Base-by-base conservation (phyloP, 140 eudicot genomes). In the Cichorium intybus region DNA sequence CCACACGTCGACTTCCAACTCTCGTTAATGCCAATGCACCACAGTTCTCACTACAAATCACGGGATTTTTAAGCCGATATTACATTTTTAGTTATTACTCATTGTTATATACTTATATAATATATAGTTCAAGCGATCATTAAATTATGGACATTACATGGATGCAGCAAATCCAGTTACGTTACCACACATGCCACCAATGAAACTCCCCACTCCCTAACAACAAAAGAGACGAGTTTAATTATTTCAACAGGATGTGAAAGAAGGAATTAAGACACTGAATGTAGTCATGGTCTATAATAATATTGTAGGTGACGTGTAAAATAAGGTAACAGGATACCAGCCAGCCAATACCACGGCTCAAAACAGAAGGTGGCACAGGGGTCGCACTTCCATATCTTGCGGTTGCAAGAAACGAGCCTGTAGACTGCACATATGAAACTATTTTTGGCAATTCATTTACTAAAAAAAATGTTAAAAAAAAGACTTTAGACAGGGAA, bases 291-390 rank as follows among this genome's bases (percentile, higher is more conserved):
- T 21, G 8, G 16, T 27, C n/a, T 6, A 26, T 6, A 56, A 1
- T 15, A 3, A 33, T 33, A 24, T 8, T 14, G 9, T 33, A 33
- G 6, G 35, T 31, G 35, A 7, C 7, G 35, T 3, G 39, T 10
- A 11, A 31, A 24, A 21, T 20, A 26, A 23, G 15, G 48, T 66
- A 35, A 1, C 17, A 70, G 10, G 57, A 22, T 78, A 88, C 96
- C 95, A 82, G 83, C 94, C 96, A 88, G 21, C 82, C 87, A 14
- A 77, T 73, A 34, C 96, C 90, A 12, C 90, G 90, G 33, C 95
- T 73, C 27, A 85, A 55, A 39, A 88, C 80, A n/a, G 87, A 85
- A 63, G 96, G 84, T 56, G 96, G 95, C 52, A 85, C 87, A 6
- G 87, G 94, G 11, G 96, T 82, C 14, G 96, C 96, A 52, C 96